Evolutionary conservation across 2,329 filamentous ascomycete genomes (phyloP).

Genomic region (Thelonectria blattea): DNA sequence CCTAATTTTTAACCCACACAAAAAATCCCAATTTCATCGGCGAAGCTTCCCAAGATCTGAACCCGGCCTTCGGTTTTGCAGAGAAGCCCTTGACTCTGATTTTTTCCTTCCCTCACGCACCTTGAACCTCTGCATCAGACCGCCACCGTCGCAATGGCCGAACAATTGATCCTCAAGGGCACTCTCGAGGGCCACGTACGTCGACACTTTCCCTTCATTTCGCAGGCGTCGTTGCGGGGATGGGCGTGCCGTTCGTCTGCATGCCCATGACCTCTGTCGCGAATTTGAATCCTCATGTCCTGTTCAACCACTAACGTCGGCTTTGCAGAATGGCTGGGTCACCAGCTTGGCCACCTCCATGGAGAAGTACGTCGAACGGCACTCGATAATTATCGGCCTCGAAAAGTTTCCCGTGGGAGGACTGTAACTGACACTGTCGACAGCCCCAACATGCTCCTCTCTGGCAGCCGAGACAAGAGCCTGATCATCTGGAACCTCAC

Average conservation of each 20-base stretch:
- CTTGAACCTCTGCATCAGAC: constrained; percentile 47
- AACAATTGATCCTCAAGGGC: constrained; percentile 95
- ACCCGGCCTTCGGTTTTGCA: constrained; percentile 40
- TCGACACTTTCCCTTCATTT: constrained; percentile 41
- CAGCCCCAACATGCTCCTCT: constrained; percentile 99
- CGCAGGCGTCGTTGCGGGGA: constrained; percentile 24
- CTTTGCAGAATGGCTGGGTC: constrained; percentile 86
- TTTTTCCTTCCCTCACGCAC: constrained; percentile 46
- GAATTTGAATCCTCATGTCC: constrained; percentile 15
- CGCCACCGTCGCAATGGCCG: constrained; percentile 72
- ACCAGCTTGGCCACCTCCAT: constrained; percentile 97
- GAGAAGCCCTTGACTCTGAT: constrained; percentile 39
- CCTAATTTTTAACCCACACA: constrained; percentile 61
- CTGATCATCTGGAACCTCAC: constrained; percentile 99
- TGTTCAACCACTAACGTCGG: constrained; percentile 36
- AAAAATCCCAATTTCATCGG: constrained; percentile 52
- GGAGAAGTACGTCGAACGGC: constrained; percentile 78
- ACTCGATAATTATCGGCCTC: background rate
- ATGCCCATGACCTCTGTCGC: constrained; percentile 19
- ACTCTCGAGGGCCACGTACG: constrained; percentile 95
- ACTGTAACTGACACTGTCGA: constrained; percentile 25
- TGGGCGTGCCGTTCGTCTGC: constrained; percentile 23
- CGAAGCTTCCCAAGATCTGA: constrained; percentile 36
- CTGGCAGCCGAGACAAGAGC: constrained; percentile 95
- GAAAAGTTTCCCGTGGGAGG: constrained; percentile 11